Conservation (phyloP, 352 stramenopile genomes). For the Phytophthora podocarpi region DNA sequence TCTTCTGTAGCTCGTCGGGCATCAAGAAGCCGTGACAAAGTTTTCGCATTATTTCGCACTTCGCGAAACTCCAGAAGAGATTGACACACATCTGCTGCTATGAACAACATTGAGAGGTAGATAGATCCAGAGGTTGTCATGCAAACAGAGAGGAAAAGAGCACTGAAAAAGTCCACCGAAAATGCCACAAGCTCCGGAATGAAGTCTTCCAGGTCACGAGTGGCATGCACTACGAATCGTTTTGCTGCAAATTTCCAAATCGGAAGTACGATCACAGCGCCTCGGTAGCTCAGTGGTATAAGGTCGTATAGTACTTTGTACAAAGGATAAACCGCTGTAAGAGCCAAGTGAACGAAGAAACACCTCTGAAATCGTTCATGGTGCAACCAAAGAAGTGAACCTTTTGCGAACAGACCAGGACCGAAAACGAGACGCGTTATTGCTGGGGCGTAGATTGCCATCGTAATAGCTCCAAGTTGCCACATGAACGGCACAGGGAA, state of each 20-base stretch:
- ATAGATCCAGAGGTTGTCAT: too few relatives aligned
- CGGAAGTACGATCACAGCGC: conserved; percentile 6
- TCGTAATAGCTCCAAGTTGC: conserved; percentile 21
- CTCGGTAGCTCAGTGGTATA: conserved; percentile 8
- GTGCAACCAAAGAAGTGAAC: background rate
- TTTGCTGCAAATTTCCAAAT: conserved; percentile 28
- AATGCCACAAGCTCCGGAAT: too few relatives aligned
- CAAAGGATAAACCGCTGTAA: conserved; percentile 24
- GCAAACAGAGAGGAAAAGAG: too few relatives aligned
- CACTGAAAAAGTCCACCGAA: too few relatives aligned
- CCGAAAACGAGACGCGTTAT: conserved; percentile 11
- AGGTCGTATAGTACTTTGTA: conserved; percentile 29
- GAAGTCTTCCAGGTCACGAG: too few relatives aligned
- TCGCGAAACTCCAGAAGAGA: conserved; percentile 19
- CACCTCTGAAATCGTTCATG: conserved; percentile 11
- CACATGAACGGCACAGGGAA: conserved; percentile 30
- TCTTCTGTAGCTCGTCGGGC: background rate
- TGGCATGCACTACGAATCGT: conserved; percentile 10
- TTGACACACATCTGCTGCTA: conserved; percentile 10
- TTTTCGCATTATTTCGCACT: conserved; percentile 12
- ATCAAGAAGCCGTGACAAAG: conserved; percentile 3
- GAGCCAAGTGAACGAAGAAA: conserved; percentile 7
- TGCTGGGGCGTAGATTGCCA: conserved; percentile 3
- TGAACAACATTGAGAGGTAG: conserved; percentile 19
- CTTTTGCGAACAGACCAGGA: conserved; percentile 8